Percentiles rank a stretch among this genome's conserved stretches.
These are phyloP conservation scores for Fusarium secorum DNA, from an alignment of 2,329 filamentous ascomycete species.

Conservation along the genomic window DNA sequence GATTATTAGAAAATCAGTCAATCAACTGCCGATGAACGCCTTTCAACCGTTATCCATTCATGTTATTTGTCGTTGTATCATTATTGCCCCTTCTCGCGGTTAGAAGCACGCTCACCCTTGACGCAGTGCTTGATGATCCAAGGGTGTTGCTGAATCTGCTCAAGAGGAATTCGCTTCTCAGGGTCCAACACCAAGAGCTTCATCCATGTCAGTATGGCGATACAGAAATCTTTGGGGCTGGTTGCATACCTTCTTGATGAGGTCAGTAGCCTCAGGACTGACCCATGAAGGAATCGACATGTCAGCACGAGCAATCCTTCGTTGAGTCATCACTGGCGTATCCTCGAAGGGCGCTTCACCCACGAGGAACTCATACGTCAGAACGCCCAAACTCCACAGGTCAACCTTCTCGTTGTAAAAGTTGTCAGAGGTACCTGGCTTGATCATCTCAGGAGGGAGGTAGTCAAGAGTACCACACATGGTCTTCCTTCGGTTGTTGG, in stretches of 20 bases:
- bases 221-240: neutral
- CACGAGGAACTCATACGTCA: constrained; percentile 96
- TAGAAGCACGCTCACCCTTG: constrained; percentile 63
- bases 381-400: constrained; percentile 91
- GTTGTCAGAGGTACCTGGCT: constrained; percentile 79
- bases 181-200: constrained; percentile 91
- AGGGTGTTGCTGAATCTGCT: constrained; percentile 87
- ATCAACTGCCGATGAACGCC: constrained; percentile 36
- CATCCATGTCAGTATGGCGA: constrained; percentile 36
- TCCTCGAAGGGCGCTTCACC: constrained; percentile 98
- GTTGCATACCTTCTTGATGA: constrained; percentile 82
- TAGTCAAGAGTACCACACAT: constrained; percentile 99
- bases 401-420: constrained; percentile 96
- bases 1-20: constrained; percentile 11
- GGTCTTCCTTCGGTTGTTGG: constrained; percentile 90
- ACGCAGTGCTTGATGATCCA: constrained; percentile 98
- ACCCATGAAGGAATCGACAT: constrained; percentile 94
- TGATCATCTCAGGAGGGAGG: constrained; percentile 97
- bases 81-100: constrained; percentile 55
- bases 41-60: constrained; percentile 22
- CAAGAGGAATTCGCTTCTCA: constrained; percentile 88
- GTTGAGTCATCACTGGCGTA: constrained; percentile 91
- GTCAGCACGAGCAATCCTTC: constrained; percentile 85
- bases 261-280: constrained; percentile 85
- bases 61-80: constrained; percentile 30